These are phyloP conservation scores for Lactifluus rugatus DNA, from an alignment of 768 basidiomycete genomes.

Conservation along the genomic window DNA sequence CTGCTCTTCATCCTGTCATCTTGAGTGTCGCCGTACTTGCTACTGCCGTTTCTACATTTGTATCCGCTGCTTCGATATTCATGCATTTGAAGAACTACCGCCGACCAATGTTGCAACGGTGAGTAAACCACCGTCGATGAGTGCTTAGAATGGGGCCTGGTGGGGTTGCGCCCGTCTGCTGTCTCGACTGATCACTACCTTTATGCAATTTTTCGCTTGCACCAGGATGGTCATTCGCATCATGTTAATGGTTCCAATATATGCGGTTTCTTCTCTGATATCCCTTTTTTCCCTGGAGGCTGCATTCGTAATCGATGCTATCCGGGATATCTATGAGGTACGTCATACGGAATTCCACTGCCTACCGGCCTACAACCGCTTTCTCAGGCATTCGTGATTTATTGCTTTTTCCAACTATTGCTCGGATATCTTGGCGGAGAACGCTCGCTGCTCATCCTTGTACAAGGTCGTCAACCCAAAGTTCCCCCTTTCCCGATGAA, in stretches of 20 bases:
- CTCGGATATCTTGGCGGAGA: conserved; percentile 87
- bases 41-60: conserved; percentile 58
- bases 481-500: conserved; percentile 78
- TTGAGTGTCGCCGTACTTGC: conserved; percentile 53
- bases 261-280: conserved; percentile 83
- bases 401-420: conserved; percentile 81
- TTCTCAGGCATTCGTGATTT: conserved; percentile 81
- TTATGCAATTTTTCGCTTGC: conserved; percentile 5
- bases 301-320: conserved; percentile 91
- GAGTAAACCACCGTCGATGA: conserved; percentile 14
- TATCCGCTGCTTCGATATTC: conserved; percentile 66
- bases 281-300: conserved; percentile 90
- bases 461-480: conserved; percentile 87
- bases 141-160: background rate
- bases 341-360: conserved; percentile 15
- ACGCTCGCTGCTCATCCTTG: conserved; percentile 79
- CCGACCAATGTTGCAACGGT: conserved; percentile 75
- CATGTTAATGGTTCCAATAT: conserved; percentile 95
- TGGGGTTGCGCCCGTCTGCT: background rate
- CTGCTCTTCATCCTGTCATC: conserved; percentile 39
- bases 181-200: background rate
- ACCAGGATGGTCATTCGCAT: conserved; percentile 84
- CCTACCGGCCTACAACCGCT: background rate
- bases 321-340: conserved; percentile 95
- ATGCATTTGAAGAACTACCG: conserved; percentile 82